Evolutionary conservation across 805 yeast species (phyloP), one percentile per base, ranked within the genome.

Genomic region (Suhomyces tanzawaensis): DNA sequence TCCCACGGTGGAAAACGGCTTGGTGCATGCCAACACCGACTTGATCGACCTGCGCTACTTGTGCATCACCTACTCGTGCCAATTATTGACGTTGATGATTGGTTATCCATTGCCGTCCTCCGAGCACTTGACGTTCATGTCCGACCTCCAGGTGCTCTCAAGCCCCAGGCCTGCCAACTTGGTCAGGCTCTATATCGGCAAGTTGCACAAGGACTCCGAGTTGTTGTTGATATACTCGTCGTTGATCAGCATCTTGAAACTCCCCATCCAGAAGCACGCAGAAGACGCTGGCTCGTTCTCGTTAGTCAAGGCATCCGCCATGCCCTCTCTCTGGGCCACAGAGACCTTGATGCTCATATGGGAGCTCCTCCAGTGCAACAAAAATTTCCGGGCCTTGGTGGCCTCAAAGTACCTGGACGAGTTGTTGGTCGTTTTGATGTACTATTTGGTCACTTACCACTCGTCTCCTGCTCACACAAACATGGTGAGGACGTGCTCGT

Each of bases 331-430:
- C 14, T 69, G 89, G 82, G 57, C 79, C 2, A 62, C 70, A 3
- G 90, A 83, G 51, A 53, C 76, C n/a, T 58, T 78, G 4, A 71
- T 83, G 54, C 54, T 90, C 7, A 47, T 85, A 12, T 86, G 95
- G 85, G 95, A 85, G 50, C 61, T 88, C 29, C 61, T 77, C 23
- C 91, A 86, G 53, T 81, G 88, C 48, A 91, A 91, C 60, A 69
- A 68, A 41, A 60, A 59, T 34, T 81, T 83, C 50, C 71, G 71
- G 41, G 58, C 71, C 2, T 19, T 53, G 18, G 46, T 60, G 2
- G 56, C 49, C 1, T 67, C 70, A 11, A 66, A 70, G 31, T 69
- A 70, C 44, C 74, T 80, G 2, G 66, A 72, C 21, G 82, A 82
- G 47, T 57, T 85, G 28, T 57, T 76, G 29, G 62, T 84, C 0